Evolutionary conservation across 805 yeast species (phyloP).

Genomic region (Diddensiella santjacobensis): DNA sequence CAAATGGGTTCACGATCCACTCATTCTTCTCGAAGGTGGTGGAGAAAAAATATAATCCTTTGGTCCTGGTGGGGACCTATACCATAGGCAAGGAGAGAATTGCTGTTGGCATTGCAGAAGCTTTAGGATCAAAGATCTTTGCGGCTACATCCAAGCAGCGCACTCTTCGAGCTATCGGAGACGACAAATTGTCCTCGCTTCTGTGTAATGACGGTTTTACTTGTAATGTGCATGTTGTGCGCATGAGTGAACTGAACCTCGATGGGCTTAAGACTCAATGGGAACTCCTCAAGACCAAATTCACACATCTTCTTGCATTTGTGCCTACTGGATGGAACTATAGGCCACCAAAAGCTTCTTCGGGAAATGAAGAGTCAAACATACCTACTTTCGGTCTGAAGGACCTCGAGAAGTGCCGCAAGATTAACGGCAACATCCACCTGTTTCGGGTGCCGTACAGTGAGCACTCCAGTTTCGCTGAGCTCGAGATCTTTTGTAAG

Average conservation of each 20-base stretch:
- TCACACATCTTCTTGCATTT: conserved; percentile 64
- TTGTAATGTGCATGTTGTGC: conserved; percentile 67
- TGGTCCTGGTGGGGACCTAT: conserved; percentile 79
- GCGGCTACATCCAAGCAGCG: conserved; percentile 47
- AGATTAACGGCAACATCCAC: conserved; percentile 36
- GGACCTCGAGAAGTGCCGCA: conserved; percentile 23
- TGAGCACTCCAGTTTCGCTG: conserved; percentile 89
- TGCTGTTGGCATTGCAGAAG: conserved; percentile 49
- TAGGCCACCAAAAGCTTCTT: conserved; percentile 27
- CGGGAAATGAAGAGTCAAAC: conserved; percentile 17
- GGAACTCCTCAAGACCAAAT: conserved; percentile 43
- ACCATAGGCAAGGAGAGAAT: conserved; percentile 89
- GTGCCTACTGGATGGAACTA: conserved; percentile 93
- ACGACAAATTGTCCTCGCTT: conserved; percentile 36
- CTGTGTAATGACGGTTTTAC: conserved; percentile 44
- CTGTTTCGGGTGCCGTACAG: conserved; percentile 77
- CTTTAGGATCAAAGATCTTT: conserved; percentile 34
- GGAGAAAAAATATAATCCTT: conserved; percentile 34
- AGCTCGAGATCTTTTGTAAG: conserved; percentile 62
- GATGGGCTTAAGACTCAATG: conserved; percentile 46
- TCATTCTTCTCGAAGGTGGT: conserved; percentile 16
- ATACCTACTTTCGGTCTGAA: conserved; percentile 13
- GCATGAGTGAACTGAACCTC: conserved; percentile 52
- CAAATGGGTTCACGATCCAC: conserved; percentile 16
- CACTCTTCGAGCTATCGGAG: conserved; percentile 46